Evolutionary conservation across 768 basidiomycete species (phyloP), one percentile per base, ranked within the genome.

Genomic region (Amylocystis lapponica): DNA sequence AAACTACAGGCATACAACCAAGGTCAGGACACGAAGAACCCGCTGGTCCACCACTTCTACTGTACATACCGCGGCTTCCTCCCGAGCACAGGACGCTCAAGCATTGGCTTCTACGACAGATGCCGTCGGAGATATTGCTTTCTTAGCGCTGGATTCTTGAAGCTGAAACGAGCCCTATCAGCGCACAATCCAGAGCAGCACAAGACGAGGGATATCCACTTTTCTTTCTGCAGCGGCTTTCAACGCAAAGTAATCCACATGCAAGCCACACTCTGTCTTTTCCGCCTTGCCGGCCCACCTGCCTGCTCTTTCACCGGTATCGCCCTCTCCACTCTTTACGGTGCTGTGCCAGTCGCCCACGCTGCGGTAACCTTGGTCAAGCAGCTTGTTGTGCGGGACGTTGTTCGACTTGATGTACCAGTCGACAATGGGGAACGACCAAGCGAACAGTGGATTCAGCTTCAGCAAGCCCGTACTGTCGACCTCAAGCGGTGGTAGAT

Each of bases 331-430:
- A 47, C 81, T 82, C 53, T 78, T 78, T n/a, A 62, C 64, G 0
- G 96, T 99, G 49, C 90, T 94, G 66, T 99, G 96, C 88, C 94
- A 95, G 65, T 99, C 96, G 3, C 96, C 96, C 49, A 99, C 81
- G 58, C 89, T 92, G 54, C 83, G 85, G 70, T 98, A 99, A 3
- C 96, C 96, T 59, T 91, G 80, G 47, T 79, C 80, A 30, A 99
- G 76, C 4, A 99, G 73, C 47, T 76, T 79, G 69, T 99, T 98
- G 48, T 80, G 78, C 2, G 94, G 94, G 1, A 97, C 93, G 34
- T 78, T 66, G 65, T 97, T 79, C 47, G 76, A 71, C 32, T 78
- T 78, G 49, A 95, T 74, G 62, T 97, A 94, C 62, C 79, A 82
- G 49, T 96, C 83, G 14, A 97, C 88, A 30, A 88, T 64, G 7